Base-by-base conservation (phyloP, 495 filamentous ascomycete genomes). In the Tuber microsphaerosporum region DNA sequence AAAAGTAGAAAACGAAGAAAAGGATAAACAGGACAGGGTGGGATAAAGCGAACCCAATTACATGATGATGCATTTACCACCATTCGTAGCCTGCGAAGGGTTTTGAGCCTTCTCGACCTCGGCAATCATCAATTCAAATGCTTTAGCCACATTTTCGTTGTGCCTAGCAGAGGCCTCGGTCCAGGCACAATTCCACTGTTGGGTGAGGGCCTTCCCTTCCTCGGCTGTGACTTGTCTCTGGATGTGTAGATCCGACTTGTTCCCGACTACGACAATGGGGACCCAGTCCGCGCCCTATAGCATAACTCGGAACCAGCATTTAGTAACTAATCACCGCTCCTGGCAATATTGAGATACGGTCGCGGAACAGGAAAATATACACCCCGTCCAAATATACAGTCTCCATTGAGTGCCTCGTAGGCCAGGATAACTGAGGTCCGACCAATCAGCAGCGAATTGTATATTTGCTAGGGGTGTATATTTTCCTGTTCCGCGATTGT, bases 31-130 rank as follows among this genome's bases (percentile, higher is more conserved):
- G 56, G 48, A 44, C 70, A 73, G 73, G 75, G 76, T 78, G 77
- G 77, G 68, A 75, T 77, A 79, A 73, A 48, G 78, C 78, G 77
- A 79, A 79, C 61, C 61, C 48, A 75, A 75, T 80, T 81, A 99
- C 95, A 99, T 98, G 75, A 97, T 81, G 73, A 82, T 76, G 82
- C 95, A 99, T 84, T 93, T 97, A 73, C 89, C 90, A 19, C 89
- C 91, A 45, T 90, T 91, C 16, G 92, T 84, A 0, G 93, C 91
- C 85, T 96, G 92, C 72, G 88, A 89, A 3, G 96, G 95, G 84
- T 97, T 97, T 84, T 97, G 92, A 7, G 89, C 89, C 84, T 97
- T 97, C 86, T 99, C 96, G 75, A 99, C 91, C 86, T 98, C 91
- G 65, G 89, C 92, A 80, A 99, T 94, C 86, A 98, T 92, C 72